phyloP scores from a whole-genome alignment of 129 eudicot species.

The Apium graveolens region DNA sequence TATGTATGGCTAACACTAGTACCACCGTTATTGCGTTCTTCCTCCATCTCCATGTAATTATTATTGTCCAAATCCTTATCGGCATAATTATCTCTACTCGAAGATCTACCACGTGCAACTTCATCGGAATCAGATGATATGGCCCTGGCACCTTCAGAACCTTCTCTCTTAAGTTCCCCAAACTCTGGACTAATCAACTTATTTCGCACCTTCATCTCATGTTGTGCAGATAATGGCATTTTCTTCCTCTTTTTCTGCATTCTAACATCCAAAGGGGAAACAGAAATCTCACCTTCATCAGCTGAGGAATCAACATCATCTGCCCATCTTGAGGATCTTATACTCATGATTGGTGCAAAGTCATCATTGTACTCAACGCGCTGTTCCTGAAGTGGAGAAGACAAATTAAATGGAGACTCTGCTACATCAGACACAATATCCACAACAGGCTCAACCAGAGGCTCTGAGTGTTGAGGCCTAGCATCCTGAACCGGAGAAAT shows the following conservation, averaged over 20 bases:
- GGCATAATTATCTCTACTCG: conserved; percentile 42
- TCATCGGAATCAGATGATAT: conserved; percentile 53
- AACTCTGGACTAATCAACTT: no score
- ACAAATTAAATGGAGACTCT: conserved; percentile 29
- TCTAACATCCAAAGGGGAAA: conserved; percentile 41
- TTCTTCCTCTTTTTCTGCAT: conserved; percentile 32
- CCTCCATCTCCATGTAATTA: conserved; percentile 59
- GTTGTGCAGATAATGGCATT: conserved; percentile 22
- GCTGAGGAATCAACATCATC: conserved; percentile 65
- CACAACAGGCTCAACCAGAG: conserved; percentile 29
- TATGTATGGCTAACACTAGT: conserved; percentile 38
- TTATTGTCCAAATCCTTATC: conserved; percentile 33
- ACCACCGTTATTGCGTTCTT: no score
- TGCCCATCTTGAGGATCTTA: conserved; percentile 87
- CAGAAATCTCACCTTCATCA: conserved; percentile 73
- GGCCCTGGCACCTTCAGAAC: conserved; percentile 29
- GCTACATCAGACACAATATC: conserved; percentile 32
- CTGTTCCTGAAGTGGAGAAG: conserved; percentile 29
- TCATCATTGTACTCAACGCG: conserved; percentile 29
- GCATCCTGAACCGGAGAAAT: conserved; percentile 28
- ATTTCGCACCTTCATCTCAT: conserved; percentile 33
- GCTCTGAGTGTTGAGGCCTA: conserved; percentile 21
- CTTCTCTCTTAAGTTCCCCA: conserved; percentile 46
- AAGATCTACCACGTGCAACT: no score
- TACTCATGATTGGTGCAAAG: conserved; percentile 40